Base-by-base conservation (phyloP, 768 basidiomycete genomes). In the Hygrophoropsis aurantiaca region DNA sequence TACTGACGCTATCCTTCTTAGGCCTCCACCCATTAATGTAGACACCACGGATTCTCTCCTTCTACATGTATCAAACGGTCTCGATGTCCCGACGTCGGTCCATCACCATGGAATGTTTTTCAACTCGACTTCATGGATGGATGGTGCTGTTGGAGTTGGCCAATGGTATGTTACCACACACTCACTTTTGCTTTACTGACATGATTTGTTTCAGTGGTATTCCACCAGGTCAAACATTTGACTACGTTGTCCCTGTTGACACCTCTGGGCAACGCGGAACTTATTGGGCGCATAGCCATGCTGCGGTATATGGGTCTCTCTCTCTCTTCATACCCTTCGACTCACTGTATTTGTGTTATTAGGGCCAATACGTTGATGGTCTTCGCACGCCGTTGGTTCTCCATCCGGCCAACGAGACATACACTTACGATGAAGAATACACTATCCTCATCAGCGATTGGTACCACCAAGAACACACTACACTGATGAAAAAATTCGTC, bases 61-160 rank as follows among this genome's bases (percentile, higher is more conserved):
- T 23, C 78, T 94, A 0, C 90, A 94, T 62, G 84, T 81, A 8
- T 68, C 69, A 33, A 90, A 91, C 63, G 79, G 77, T 6, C 61
- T 91, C 41, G 79, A 83, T 42, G 54, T 73, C 32, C 74, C 82
- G 0, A 77, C 85, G 0, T 77, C 84, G 1, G 70, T 94, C 18
- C 93, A 95, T 62, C 85, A 91, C 65, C 91, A 94, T 67, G 92
- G 93, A 54, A 87, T 92, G 84, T 90, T 84, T 70, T 90, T 93
- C 74, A 91, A 90, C 63, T 74, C 77, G 3, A 77, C 85, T 0
- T 77, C 80, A 5, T 93, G 85, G 81, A 84, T 82, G 72, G 93
- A 95, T 65, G 93, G 93, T 33, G 90, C 92, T 2, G 71, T 81
- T 32, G 83, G 79, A n/a, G 80, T 90, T 32, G 79, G 84, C 1